Evolutionary conservation across 2,329 filamentous ascomycete species (phyloP), one percentile per base, ranked within the genome.

Genomic region (Xylaria polymorpha): DNA sequence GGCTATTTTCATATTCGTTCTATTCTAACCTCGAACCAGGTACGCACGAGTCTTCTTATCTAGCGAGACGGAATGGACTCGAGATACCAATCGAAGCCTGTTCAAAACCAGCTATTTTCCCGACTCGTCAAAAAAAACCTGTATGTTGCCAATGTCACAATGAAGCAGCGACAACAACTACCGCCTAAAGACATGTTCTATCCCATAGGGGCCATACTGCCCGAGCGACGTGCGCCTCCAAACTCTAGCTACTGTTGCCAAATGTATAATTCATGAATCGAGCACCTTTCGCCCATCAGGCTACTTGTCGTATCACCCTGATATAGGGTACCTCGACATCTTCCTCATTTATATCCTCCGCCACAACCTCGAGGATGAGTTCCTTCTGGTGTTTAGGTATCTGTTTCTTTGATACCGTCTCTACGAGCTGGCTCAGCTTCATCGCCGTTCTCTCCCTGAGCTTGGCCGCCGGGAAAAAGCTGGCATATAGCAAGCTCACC

Each of bases 291-390:
- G 1, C 39, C 8, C 12, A 25, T 39, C 18, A n/a, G n/a, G 29
- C n/a, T 18, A 22, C 25, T 67, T 78, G 82, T 73, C 82, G 78
- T 84, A 91, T 95, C 73, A 97, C 90, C 90, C 95, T 97, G 77
- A 98, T 93, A 80, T 97, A 98, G 4, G 96, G 96, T 74, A 98
- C 92, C 83, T 99, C 96, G 1, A 98, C 95, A 80, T 99, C 96
- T 82, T 98, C 94, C 72, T 92, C 95, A 3, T 89, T 91, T 77
- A 89, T 84, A 78, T 98, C 96, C 79, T 98, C 95, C 0, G 92
- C 93, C 7, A 96, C 97, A 73, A 98, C 92, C 84, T 98, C 96
- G 78, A 98, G 97, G 75, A 98, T 98, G 71, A 98, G 89, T 77
- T 97, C 95, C 86, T 92, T 96, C 84, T 97, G 94, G 79, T 98